These are phyloP conservation scores for Penicillium maclennaniae DNA, from an alignment of 495 filamentous ascomycete species.

Conservation along the genomic window DNA sequence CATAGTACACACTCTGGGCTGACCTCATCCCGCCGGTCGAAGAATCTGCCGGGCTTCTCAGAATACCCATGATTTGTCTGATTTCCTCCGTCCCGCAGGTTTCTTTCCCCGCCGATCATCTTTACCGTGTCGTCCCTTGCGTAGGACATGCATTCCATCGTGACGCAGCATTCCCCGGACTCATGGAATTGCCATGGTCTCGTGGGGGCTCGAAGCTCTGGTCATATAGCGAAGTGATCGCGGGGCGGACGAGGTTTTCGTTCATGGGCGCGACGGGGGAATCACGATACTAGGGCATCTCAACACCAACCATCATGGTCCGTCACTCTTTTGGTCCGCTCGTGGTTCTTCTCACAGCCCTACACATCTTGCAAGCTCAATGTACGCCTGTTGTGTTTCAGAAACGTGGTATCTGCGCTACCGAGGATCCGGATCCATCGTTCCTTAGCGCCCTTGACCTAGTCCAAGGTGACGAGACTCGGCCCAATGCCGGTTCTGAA, in stretches of 20 bases:
- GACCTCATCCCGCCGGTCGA: constrained; percentile 15
- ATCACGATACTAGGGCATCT: constrained; percentile 12
- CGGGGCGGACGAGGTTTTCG: background rate
- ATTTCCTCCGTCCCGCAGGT: background rate
- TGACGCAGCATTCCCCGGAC: constrained; percentile 25
- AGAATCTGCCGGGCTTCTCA: constrained; percentile 1
- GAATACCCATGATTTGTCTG: constrained; percentile 14
- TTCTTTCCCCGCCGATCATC: constrained; percentile 4
- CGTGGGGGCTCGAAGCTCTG: background rate
- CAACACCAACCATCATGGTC: constrained; percentile 25
- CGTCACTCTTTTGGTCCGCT: constrained; percentile 21
- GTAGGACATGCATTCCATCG: constrained; percentile 19
- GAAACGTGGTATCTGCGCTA: constrained; percentile 37
- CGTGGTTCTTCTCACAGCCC: constrained; percentile 20
- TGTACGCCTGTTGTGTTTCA: constrained; percentile 17
- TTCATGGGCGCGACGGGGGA: constrained; percentile 8
- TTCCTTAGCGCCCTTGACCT: constrained; percentile 29
- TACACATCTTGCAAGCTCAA: constrained; percentile 14
- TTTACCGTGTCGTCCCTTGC: constrained; percentile 12
- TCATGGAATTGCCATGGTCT: constrained; percentile 13
- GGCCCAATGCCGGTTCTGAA: constrained; percentile 12
- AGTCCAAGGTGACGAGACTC: constrained; percentile 17
- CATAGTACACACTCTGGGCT: constrained; percentile 4
- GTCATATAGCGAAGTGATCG: constrained; percentile 9
- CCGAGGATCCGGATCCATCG: constrained; percentile 28